A percentile compares a stretch with the other conserved stretches of the same genome.
Conservation (phyloP, 2,329 filamentous ascomycete genomes). For the Lachnellula cervina region DNA sequence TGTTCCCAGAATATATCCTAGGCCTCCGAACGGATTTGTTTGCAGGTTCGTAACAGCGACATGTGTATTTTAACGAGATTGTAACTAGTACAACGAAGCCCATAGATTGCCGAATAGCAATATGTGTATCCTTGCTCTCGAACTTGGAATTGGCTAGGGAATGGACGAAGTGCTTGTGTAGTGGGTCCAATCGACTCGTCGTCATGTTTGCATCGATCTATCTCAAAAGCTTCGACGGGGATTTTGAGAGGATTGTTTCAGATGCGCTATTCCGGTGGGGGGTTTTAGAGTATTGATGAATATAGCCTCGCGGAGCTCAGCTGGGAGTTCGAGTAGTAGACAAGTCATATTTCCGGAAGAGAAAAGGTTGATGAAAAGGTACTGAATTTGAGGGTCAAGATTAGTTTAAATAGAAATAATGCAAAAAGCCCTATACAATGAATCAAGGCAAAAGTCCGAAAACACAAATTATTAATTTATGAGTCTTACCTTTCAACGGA, state of each 20-base stretch:
- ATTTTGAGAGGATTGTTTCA: background rate
- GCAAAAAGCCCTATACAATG: no score
- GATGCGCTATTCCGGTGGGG: background rate
- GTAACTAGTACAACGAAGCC: background rate
- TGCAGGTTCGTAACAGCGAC: background rate
- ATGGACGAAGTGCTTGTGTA: background rate
- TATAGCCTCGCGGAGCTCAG: background rate
- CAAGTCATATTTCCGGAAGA: background rate
- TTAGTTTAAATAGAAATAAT: no score
- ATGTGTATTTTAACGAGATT: background rate
- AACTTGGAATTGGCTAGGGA: background rate
- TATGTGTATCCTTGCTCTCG: background rate
- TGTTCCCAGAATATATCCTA: background rate
- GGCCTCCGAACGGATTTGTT: background rate
- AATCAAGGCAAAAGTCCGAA: no score
- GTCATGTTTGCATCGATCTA: background rate
- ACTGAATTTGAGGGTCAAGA: no score
- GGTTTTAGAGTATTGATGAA: background rate
- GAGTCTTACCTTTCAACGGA: no score
- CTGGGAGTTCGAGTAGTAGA: background rate
- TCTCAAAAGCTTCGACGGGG: background rate
- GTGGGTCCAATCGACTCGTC: background rate
- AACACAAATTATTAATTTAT: no score
- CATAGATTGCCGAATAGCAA: background rate
- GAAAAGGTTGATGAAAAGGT: no score